phyloP scores from a whole-genome alignment of 2,329 filamentous ascomycete genomes.

The Phymatotrichopsis omnivora region DNA sequence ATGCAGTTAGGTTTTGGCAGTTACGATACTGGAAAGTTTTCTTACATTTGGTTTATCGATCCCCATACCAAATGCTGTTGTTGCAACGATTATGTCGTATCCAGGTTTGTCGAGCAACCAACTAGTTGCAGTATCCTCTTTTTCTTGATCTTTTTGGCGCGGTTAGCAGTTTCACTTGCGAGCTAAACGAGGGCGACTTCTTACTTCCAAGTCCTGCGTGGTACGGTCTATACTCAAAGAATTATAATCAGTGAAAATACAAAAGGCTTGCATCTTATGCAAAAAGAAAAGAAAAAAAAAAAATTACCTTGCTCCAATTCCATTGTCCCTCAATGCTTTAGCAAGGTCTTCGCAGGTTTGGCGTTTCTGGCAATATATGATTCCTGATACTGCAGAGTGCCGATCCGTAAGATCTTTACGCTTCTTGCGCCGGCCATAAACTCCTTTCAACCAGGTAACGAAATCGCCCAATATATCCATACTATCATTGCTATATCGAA shows the following conservation, averaged over 20 bases:
- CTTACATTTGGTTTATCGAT: conserved; percentile 74
- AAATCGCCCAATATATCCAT: conserved; percentile 65
- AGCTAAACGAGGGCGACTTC: conserved; percentile 28
- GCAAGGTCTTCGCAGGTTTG: conserved; percentile 65
- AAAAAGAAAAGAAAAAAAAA: too few species aligned
- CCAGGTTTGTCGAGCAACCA: conserved; percentile 65
- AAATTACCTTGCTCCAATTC: conserved; percentile 62
- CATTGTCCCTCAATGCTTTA: conserved; percentile 52
- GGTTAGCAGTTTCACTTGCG: conserved; percentile 19
- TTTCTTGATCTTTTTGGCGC: conserved; percentile 41
- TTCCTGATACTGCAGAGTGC: conserved; percentile 59
- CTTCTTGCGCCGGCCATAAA: conserved; percentile 57
- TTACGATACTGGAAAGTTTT: too few species aligned
- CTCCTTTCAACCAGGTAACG: conserved; percentile 61
- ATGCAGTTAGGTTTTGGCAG: not conserved
- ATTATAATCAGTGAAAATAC: too few species aligned
- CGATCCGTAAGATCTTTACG: conserved; percentile 46
- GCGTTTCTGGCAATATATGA: conserved; percentile 68
- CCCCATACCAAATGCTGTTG: conserved; percentile 94
- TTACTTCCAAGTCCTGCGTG: conserved; percentile 58
- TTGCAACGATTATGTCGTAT: conserved; percentile 89
- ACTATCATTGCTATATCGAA: conserved; percentile 70
- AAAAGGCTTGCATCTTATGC: too few species aligned
- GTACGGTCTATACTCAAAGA: conserved; percentile 42
- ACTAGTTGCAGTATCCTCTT: conserved; percentile 57